phyloP scores from a whole-genome alignment of 108 stramenopile genomes.

The Pseudonitzschia multistriata region DNA sequence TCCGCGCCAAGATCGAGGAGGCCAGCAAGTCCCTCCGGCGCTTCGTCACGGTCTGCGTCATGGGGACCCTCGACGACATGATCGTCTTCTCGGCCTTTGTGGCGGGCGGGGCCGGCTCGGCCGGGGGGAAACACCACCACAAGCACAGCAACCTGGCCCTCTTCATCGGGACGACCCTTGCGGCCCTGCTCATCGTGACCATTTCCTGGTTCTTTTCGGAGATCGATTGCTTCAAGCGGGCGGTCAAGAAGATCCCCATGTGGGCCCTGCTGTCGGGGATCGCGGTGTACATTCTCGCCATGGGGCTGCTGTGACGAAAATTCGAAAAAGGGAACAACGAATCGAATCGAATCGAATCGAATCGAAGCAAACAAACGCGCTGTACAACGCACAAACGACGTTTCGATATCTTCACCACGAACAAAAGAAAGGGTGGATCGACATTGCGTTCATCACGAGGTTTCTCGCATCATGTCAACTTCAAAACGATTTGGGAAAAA shows the following conservation, averaged over 20 bases:
- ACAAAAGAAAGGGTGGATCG: too few relatives aligned
- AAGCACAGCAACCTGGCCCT: background rate
- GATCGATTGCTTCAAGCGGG: conserved; percentile 1
- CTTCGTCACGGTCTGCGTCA: conserved; percentile 1
- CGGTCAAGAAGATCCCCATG: background rate
- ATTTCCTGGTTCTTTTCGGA: conserved; percentile 9
- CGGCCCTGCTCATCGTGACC: background rate
- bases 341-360: too few relatives aligned
- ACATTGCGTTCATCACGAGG: too few relatives aligned
- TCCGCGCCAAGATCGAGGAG: conserved; percentile 4
- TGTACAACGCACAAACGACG: background rate
- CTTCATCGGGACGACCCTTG: conserved; percentile 8
- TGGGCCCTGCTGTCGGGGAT: background rate
- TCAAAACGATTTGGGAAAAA: too few relatives aligned
- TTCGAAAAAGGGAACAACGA: too few relatives aligned
- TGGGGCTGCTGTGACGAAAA: background rate
- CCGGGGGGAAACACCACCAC: background rate
- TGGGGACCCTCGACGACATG: conserved; percentile 16
- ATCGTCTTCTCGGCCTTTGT: conserved; percentile 14
- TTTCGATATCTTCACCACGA: background rate
- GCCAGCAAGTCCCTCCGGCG: conserved; percentile 8
- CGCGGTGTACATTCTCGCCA: background rate
- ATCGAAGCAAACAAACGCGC: too few relatives aligned
- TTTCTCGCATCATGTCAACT: too few relatives aligned
- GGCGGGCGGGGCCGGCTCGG: background rate